These are phyloP conservation scores for Tulasnella sp. DNA, from an alignment of 768 basidiomycete species.

Conservation along the genomic window DNA sequence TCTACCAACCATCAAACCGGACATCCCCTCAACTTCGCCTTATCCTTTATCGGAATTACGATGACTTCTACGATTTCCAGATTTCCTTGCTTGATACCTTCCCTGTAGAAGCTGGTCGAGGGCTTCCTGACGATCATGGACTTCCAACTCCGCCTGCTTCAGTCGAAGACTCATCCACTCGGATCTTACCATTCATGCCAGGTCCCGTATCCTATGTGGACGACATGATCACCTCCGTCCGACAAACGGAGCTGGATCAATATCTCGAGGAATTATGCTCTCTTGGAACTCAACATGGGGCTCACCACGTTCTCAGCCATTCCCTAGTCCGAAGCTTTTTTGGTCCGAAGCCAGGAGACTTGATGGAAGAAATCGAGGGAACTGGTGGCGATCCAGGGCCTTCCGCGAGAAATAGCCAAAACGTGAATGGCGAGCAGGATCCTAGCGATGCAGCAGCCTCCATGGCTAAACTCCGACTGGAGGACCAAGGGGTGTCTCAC, in stretches of 20 bases:
- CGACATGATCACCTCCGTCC: conserved; percentile 63
- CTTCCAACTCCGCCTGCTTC: conserved; percentile 24
- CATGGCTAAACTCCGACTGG: no score
- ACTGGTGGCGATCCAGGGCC: no score
- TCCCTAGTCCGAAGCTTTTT: conserved; percentile 72
- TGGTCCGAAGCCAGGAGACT: conserved; percentile 70
- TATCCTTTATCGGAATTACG: conserved; percentile 87
- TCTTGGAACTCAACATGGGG: conserved; percentile 43
- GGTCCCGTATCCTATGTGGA: conserved; percentile 80
- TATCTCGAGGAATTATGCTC: conserved; percentile 74
- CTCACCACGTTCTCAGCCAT: conserved; percentile 71
- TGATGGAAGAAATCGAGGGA: conserved; percentile 4
- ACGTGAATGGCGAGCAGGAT: no score
- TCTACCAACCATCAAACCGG: conserved; percentile 62
- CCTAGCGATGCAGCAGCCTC: no score
- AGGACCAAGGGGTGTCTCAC: no score
- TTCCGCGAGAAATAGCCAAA: no score
- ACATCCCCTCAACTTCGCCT: conserved; percentile 54
- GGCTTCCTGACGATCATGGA: conserved; percentile 27
- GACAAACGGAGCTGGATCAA: conserved; percentile 74
- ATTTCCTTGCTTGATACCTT: conserved; percentile 74
- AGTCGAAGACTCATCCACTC: conserved; percentile 27
- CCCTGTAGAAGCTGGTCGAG: conserved; percentile 81
- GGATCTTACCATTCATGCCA: conserved; percentile 95
- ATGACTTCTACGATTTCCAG: conserved; percentile 98